Conservation (phyloP, 805 yeast genomes). For the Wickerhamiella nectarea region DNA sequence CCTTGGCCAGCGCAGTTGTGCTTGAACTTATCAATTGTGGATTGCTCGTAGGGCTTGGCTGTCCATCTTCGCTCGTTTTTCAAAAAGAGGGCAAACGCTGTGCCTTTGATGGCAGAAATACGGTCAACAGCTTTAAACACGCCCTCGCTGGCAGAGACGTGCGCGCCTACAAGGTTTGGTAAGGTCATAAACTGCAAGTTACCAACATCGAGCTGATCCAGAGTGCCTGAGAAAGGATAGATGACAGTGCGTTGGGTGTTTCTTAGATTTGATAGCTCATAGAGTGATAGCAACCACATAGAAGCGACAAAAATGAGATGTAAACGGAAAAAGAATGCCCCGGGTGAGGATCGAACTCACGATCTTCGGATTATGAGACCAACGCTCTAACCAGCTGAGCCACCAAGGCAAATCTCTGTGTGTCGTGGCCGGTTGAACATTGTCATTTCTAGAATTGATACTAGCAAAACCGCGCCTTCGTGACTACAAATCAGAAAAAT, state of each 20-base stretch:
- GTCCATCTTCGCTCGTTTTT: slow-evolving; percentile 88
- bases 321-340: slow-evolving; percentile 1
- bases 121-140: slow-evolving; percentile 54
- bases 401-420: slow-evolving; percentile 3
- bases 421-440: too few relatives aligned
- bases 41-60: slow-evolving; percentile 57
- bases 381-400: slow-evolving; percentile 10
- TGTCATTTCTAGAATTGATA: too few relatives aligned
- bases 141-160: slow-evolving; percentile 71
- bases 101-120: slow-evolving; percentile 46
- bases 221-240: too few relatives aligned
- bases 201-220: neutral
- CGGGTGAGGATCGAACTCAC: slow-evolving; percentile 9
- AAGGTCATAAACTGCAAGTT: neutral
- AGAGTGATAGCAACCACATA: too few relatives aligned
- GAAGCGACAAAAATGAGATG: too few relatives aligned
- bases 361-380: slow-evolving; percentile 10
- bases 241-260: too few relatives aligned
- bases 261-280: too few relatives aligned
- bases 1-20: slow-evolving; percentile 46
- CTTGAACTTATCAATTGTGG: slow-evolving; percentile 55
- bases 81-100: slow-evolving; percentile 79
- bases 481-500: too few relatives aligned
- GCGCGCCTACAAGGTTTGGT: slow-evolving; percentile 62
- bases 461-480: too few relatives aligned